Evolutionary conservation across 2,329 filamentous ascomycete species (phyloP), one percentile per base, ranked within the genome.

Genomic region (Pseudophaeomoniella oleicola): DNA sequence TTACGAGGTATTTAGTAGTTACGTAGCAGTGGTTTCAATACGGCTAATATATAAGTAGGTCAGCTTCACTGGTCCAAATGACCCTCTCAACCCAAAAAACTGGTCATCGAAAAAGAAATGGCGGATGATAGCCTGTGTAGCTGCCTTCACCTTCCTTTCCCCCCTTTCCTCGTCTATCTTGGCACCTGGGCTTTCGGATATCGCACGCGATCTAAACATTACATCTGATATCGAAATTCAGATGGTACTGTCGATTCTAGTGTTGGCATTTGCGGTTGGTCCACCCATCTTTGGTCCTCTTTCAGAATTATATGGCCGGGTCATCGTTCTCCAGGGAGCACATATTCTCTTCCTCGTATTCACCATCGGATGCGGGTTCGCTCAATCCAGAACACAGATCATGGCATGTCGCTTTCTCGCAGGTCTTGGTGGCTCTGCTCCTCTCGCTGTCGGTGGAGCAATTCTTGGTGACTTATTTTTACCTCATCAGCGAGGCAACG

Each of bases 161-260:
- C 75, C 76, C 0, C 70, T 80, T 22, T 71, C 75, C 2, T 75
- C 71, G 4, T 72, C 71, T 30, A 78, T 80, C 66, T 51, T 72
- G 2, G 64, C 69, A 0, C 69, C 69, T 0, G 67, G 63, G 1
- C 47, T 80, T 29, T 51, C 52, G 5, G 52, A 61, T 2, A 72
- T 80, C 36, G 59, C 64, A 13, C 45, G 49, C 1, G 71, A 78
- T 16, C 62, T 79, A 31, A 42, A 66, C 40, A 72, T 78, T 32
- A 52, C 55, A 1, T 59, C 60, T 35, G 48, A 53, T 30, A 58
- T 69, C 17, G 52, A 63, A 35, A 52, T 54, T 2, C 49, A 72
- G 46, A 58, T 72, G 4, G 61, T 63, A 32, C 59, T 77, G 50
- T 72, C 69, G 3, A 63, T 72, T 36, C 73, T 72, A 44, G 56